Base-by-base conservation (phyloP, 2,329 filamentous ascomycete species). In the Clarireedia sp. region DNA sequence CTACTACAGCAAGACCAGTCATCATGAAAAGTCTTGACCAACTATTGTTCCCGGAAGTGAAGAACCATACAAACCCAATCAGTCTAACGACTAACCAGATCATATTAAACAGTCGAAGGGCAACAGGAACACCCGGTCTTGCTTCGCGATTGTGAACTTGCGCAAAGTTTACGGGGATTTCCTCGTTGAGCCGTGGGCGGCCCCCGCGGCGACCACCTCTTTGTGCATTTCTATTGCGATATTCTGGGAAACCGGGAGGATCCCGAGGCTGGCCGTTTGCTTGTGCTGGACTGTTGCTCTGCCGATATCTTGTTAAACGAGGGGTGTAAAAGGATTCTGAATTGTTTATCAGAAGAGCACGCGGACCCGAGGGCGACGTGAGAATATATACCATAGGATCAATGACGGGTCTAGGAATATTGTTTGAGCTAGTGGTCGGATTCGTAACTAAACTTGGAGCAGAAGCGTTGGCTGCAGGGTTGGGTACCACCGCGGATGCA, bases 41-140 rank as follows among this genome's bases (percentile, higher is more conserved):
- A 63, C 76, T 83, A 2, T 76, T 73, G 45, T 76, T 74, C 0
- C 78, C 76, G 9, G 76, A 76, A 0, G 82, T 84, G 58, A 86
- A 85, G 69, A 83, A 81, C 80, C 81, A 86, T 12, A 85, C 75
- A 65, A 86, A 83, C 5, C 80, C 68, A 10, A 74, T 72, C 8
- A 86, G 69, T 7, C 82, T 76, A 37, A 81, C 70, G 1, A 84
- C 61, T 51, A 85, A 73, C 82, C 82, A 86, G 26, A 86, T 65
- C 51, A 84, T 26, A 37, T 54, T 54, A 6, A 50, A 36, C 12
- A 54, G 10, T 17, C 40, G 52, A 16, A 50, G 45, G 33, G 26
- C 52, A 14, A 54, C 5, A 19, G 52, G 52, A 6, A 54, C 52
- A 17, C 19, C 52, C 19, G 37, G 19, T 26, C 52, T 54, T 36